Conservation (phyloP, 331 rosid genomes). For the Prunus yedoensis region DNA sequence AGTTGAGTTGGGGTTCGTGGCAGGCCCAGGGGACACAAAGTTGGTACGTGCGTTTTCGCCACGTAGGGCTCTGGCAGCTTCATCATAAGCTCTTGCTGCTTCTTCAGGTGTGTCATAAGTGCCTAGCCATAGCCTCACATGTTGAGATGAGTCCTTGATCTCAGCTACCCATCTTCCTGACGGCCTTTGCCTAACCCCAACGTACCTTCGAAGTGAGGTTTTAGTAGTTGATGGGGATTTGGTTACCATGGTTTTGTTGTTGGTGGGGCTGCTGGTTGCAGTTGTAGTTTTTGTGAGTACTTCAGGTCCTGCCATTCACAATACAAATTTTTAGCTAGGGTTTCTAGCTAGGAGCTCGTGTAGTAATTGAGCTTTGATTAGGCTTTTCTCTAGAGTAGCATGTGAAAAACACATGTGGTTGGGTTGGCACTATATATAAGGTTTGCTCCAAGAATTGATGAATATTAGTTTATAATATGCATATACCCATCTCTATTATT, state of each 20-base stretch:
- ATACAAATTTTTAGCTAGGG: not conserved
- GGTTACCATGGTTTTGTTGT: constrained; percentile 18
- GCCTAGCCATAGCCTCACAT: constrained; percentile 84
- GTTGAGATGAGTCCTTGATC: constrained; percentile 90
- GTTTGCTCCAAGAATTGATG: constrained; percentile 19
- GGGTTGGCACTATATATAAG: constrained; percentile 21
- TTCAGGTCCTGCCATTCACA: constrained; percentile 54
- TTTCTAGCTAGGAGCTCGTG: not conserved
- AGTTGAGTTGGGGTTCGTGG: constrained; percentile 21
- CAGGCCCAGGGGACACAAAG: constrained; percentile 35
- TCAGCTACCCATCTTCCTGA: constrained; percentile 98
- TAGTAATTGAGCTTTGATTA: not conserved
- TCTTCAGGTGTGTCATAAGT: constrained; percentile 92
- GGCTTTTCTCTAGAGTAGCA: not conserved
- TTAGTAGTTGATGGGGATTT: constrained; percentile 29
- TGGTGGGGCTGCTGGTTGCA: constrained; percentile 4
- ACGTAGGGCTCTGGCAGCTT: constrained; percentile 74
- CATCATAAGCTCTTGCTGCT: constrained; percentile 91
- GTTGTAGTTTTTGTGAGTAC: constrained; percentile 36
- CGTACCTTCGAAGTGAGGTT: constrained; percentile 45
- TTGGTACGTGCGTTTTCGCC: constrained; percentile 88
- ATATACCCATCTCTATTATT: constrained; percentile 37
- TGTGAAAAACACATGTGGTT: constrained; percentile 6
- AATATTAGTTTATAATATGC: constrained; percentile 18
- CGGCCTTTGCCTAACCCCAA: constrained; percentile 90